phyloP scores from a whole-genome alignment of 140 eudicot genomes.

The Oenanthe javanica region DNA sequence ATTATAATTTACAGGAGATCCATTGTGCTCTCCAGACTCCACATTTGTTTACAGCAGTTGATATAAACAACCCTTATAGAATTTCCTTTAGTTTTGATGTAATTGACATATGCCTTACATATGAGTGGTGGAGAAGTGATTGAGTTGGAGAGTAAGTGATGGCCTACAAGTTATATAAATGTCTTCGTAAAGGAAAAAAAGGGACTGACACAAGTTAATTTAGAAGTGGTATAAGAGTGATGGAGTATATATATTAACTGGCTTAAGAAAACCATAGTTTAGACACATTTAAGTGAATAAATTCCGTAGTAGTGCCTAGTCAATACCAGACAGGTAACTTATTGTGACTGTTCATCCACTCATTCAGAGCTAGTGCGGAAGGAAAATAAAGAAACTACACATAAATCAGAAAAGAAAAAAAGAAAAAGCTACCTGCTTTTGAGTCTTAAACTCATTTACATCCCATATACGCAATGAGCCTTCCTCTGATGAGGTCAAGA shows the following conservation, averaged over 20 bases:
- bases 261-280: background rate
- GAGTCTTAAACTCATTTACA: slow-evolving; percentile 84
- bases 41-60: background rate
- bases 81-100: background rate
- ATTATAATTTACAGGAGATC: background rate
- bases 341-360: background rate
- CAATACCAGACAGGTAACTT: background rate
- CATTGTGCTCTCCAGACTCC: background rate
- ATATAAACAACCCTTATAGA: background rate
- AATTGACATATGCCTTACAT: background rate
- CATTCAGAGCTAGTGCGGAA: background rate
- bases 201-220: background rate
- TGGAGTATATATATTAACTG: background rate
- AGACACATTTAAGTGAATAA: background rate
- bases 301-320: background rate
- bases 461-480: slow-evolving; percentile 98
- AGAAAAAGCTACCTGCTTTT: slow-evolving; percentile 60
- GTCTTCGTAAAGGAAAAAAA: background rate
- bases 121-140: background rate
- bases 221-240: background rate
- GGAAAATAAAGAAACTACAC: background rate
- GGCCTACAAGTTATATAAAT: background rate
- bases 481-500: slow-evolving; percentile 93
- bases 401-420: background rate
- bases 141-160: background rate